A percentile compares a stretch with the other conserved stretches of the same genome.
phyloP scores from a whole-genome alignment of 2,329 filamentous ascomycete species.

The Dendryphion nanum region DNA sequence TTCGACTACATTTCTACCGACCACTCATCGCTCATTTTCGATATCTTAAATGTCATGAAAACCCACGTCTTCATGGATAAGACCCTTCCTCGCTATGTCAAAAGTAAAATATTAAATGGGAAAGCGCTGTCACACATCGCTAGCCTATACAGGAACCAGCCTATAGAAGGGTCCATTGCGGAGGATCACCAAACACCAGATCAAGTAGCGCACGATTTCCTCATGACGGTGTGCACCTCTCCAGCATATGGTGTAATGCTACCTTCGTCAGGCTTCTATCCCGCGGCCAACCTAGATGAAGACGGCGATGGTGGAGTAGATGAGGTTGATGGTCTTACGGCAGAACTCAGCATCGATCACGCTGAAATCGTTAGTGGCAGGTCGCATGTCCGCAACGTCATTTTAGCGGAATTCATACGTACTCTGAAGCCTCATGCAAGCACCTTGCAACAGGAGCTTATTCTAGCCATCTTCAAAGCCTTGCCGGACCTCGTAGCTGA shows the following conservation, averaged over 20 bases:
- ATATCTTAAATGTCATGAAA: constrained; percentile 71
- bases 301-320: constrained; percentile 39
- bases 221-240: constrained; percentile 73
- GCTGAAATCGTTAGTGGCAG: constrained; percentile 69
- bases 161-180: constrained; percentile 48
- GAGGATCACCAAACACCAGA: constrained; percentile 57
- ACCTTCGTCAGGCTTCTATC: constrained; percentile 80
- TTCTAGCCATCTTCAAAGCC: constrained; percentile 74
- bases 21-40: constrained; percentile 69
- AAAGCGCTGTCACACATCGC: constrained; percentile 68
- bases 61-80: constrained; percentile 72
- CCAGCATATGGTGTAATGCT: constrained; percentile 71
- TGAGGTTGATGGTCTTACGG: constrained; percentile 47
- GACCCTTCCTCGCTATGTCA: constrained; percentile 69
- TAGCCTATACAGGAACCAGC: constrained; percentile 32
- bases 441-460: constrained; percentile 74
- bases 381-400: constrained; percentile 74
- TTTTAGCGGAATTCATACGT: constrained; percentile 74
- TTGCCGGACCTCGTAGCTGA: constrained; percentile 85
- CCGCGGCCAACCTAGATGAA: constrained; percentile 64
- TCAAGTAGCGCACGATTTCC: constrained; percentile 70
- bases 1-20: constrained; percentile 78
- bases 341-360: constrained; percentile 67
- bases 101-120: constrained; percentile 73
- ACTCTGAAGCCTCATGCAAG: constrained; percentile 81